A percentile compares a stretch with the other conserved stretches of the same genome.
phyloP scores from a whole-genome alignment of 805 yeast genomes.

The Kodamaea sagamina region DNA sequence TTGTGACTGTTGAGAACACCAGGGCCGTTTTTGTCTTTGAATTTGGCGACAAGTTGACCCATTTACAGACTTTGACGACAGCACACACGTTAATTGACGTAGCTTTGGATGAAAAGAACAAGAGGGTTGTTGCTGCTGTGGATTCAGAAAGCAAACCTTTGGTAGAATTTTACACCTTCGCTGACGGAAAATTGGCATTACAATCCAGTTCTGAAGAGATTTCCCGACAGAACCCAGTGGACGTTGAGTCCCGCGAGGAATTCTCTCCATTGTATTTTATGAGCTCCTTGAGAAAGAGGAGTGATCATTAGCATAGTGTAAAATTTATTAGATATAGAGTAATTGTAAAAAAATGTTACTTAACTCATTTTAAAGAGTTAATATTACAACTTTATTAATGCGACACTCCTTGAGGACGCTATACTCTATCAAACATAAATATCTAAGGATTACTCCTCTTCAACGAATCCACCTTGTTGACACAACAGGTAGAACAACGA shows the following conservation, averaged over 20 bases:
- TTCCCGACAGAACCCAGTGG: conserved; percentile 26
- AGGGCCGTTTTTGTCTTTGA: conserved; percentile 44
- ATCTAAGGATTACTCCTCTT: conserved; percentile 2
- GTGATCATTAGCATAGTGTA: conserved; percentile 50
- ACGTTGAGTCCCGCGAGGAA: conserved; percentile 37
- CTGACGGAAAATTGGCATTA: conserved; percentile 21
- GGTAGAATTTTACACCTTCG: conserved; percentile 23
- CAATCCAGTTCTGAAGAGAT: background rate
- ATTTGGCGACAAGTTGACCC: conserved; percentile 29
- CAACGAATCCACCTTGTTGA: conserved; percentile 71
- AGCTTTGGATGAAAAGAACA: conserved; percentile 16
- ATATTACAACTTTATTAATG: no score
- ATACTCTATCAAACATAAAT: conserved; percentile 4
- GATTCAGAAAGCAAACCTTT: conserved; percentile 34
- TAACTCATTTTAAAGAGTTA: no score
- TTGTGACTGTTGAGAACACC: conserved; percentile 56
- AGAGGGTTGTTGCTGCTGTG: conserved; percentile 28
- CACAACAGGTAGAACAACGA: conserved; percentile 81
- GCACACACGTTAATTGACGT: conserved; percentile 32
- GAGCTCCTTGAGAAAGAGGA: conserved; percentile 58
- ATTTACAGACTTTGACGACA: conserved; percentile 32
- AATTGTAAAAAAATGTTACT: no score
- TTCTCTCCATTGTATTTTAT: conserved; percentile 52
- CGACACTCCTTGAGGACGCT: no score
- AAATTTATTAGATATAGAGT: no score